These are phyloP conservation scores for Aciculosporium take DNA, from an alignment of 2,329 filamentous ascomycete species.

Conservation along the genomic window DNA sequence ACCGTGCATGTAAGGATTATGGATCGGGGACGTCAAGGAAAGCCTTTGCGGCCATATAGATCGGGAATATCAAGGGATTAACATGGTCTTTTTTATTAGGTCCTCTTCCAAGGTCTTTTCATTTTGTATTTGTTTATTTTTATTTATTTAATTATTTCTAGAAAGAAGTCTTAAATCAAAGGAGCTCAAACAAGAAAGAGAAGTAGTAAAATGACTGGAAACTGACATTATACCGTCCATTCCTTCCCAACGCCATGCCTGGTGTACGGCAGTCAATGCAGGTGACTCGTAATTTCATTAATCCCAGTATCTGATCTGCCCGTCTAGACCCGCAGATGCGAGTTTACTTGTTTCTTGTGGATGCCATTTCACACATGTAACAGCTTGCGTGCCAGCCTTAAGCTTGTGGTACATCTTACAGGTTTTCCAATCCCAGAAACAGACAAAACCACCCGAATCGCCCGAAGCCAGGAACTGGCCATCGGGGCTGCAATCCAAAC, in stretches of 20 bases:
- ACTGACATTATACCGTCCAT: background rate
- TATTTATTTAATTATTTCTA: too few species aligned
- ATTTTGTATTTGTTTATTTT: too few species aligned
- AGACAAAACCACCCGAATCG: slow-evolving; percentile 77
- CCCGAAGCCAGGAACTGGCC: slow-evolving; percentile 82
- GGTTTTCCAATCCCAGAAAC: slow-evolving; percentile 99
- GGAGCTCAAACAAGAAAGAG: background rate
- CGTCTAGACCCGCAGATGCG: slow-evolving; percentile 77
- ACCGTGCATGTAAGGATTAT: too few species aligned
- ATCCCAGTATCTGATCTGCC: slow-evolving; percentile 87
- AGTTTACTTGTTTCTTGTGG: slow-evolving; percentile 96
- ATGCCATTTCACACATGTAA: slow-evolving; percentile 88
- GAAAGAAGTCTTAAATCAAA: background rate
- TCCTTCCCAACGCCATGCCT: background rate
- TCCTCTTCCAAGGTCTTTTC: too few species aligned
- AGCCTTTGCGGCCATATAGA: too few species aligned
- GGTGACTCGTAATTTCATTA: slow-evolving; percentile 26
- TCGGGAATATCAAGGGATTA: too few species aligned
- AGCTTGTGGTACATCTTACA: slow-evolving; percentile 99
- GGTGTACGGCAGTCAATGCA: background rate
- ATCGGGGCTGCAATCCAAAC: slow-evolving; percentile 76
- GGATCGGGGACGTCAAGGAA: too few species aligned
- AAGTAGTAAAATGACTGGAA: background rate
- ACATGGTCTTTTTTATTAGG: too few species aligned
- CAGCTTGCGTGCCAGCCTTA: slow-evolving; percentile 63